A percentile compares a stretch with the other conserved stretches of the same genome.
Evolutionary conservation across 306 rosid genomes (phyloP).

Genomic region (Myrica gale): DNA sequence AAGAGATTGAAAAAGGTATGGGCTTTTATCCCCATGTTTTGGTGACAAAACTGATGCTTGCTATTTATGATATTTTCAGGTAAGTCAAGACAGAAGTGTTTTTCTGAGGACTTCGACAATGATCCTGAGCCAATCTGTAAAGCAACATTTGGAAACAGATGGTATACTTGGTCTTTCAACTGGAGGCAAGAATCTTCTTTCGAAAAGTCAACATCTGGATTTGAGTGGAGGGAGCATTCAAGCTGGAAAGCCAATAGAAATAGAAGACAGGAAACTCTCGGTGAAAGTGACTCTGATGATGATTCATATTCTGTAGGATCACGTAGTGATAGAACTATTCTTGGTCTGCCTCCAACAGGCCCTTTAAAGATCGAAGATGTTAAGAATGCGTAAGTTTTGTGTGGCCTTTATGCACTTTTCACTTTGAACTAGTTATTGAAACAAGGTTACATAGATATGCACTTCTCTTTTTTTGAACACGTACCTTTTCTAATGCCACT

Average conservation of each 20-base stretch:
- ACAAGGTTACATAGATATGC: background rate
- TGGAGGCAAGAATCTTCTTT: slow-evolving; percentile 36
- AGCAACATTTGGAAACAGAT: slow-evolving; percentile 55
- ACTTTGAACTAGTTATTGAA: background rate
- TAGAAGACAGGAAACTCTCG: slow-evolving; percentile 44
- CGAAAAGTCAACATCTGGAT: slow-evolving; percentile 44
- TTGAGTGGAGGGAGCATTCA: slow-evolving; percentile 62
- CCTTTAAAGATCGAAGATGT: slow-evolving; percentile 83
- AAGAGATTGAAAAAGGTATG: background rate
- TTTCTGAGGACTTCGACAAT: slow-evolving; percentile 42
- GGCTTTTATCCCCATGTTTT: background rate
- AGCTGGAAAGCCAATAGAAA: slow-evolving; percentile 39
- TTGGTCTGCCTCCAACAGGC: slow-evolving; percentile 77
- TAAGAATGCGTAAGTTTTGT: slow-evolving; percentile 70
- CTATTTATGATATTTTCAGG: slow-evolving; percentile 30
- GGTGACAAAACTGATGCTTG: background rate
- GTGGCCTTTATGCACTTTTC: background rate
- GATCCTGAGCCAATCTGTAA: slow-evolving; percentile 53
- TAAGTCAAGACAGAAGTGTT: slow-evolving; percentile 32
- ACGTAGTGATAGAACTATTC: slow-evolving; percentile 57
- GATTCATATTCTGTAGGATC: slow-evolving; percentile 48
- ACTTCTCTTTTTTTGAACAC: too few relatives aligned
- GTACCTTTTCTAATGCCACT: background rate
- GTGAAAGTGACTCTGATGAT: slow-evolving; percentile 58
- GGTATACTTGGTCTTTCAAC: slow-evolving; percentile 60